Evolutionary conservation across 257 asterid species (phyloP).

Genomic region (Nicotiana noctiflora): DNA sequence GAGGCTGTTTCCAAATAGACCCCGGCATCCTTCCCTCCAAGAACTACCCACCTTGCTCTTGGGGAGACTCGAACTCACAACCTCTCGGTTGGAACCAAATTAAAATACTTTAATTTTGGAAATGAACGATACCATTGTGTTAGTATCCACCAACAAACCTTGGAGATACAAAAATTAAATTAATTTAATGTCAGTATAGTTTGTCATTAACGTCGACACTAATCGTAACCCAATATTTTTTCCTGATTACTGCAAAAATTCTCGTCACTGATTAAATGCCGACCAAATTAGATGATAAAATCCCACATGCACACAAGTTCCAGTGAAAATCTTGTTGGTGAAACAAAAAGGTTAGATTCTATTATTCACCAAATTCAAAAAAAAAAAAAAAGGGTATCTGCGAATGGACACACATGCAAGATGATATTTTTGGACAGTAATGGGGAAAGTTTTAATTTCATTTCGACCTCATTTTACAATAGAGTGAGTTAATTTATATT

Average conservation of each 20-base stretch:
- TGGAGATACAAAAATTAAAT: neutral
- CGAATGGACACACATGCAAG: conserved; percentile 11
- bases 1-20: too few relatives aligned
- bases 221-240: neutral
- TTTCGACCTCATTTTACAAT: neutral
- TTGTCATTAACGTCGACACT: neutral
- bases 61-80: too few relatives aligned
- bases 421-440: conserved; percentile 7
- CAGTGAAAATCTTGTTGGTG: conserved; percentile 8
- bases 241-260: conserved; percentile 4
- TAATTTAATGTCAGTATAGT: neutral
- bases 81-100: too few relatives aligned
- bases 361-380: neutral
- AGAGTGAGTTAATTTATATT: neutral
- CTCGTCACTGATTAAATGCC: neutral
- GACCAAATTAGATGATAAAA: neutral
- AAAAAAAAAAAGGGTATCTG: neutral
- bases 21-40: too few relatives aligned
- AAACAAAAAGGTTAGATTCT: too few relatives aligned
- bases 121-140: neutral
- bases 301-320: conserved; percentile 16
- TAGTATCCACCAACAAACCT: neutral
- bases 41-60: too few relatives aligned
- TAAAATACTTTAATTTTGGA: neutral
- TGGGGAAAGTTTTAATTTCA: neutral